Conservation (phyloP, 2,329 filamentous ascomycete species). For the Talaromyces sp. region DNA sequence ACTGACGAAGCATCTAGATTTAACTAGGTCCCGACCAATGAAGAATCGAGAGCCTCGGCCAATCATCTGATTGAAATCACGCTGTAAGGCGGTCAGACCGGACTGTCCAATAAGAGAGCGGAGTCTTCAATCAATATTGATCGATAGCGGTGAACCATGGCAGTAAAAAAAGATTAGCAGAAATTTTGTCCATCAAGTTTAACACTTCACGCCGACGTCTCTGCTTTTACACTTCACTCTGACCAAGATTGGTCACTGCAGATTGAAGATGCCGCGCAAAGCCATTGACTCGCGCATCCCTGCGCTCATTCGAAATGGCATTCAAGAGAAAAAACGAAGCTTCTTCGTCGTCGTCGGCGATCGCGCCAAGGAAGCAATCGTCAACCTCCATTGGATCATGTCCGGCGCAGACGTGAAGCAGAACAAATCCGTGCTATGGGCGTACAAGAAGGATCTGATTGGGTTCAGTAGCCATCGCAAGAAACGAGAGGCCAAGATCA, state of each 20-base stretch:
- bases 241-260: neutral
- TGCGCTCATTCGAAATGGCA: constrained; percentile 83
- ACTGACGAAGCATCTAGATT: no score
- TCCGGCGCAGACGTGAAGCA: constrained; percentile 84
- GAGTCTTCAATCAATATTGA: neutral
- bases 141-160: constrained; percentile 23
- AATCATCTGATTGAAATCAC: constrained; percentile 9
- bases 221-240: neutral
- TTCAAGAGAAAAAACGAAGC: constrained; percentile 92
- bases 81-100: constrained; percentile 12
- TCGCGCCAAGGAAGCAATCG: constrained; percentile 91
- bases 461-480: constrained; percentile 95
- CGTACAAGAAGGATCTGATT: constrained; percentile 95
- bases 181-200: constrained; percentile 14
- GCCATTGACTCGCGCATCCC: constrained; percentile 82
- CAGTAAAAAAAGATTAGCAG: constrained; percentile 26
- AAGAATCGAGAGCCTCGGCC: neutral
- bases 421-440: constrained; percentile 96
- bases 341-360: constrained; percentile 98
- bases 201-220: neutral
- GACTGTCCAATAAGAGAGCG: neutral
- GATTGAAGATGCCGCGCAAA: constrained; percentile 41
- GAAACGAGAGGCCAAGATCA: constrained; percentile 97
- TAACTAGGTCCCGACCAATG: neutral
- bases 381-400: constrained; percentile 91